Evolutionary conservation across 2,329 filamentous ascomycete genomes (phyloP).

Genomic region (Geosmithia flava): DNA sequence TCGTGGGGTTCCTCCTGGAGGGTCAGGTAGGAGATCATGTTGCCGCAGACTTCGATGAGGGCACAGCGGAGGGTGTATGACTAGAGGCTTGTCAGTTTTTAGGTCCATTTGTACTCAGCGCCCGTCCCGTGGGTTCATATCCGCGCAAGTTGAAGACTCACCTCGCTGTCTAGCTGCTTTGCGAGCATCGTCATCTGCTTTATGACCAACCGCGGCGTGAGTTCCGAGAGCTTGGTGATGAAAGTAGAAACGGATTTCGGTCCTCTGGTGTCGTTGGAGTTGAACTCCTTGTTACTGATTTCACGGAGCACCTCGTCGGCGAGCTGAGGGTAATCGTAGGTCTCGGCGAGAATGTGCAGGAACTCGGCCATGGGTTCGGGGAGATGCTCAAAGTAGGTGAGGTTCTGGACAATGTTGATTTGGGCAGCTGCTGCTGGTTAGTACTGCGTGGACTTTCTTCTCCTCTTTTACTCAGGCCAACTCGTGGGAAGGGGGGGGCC

Average conservation of each 20-base stretch:
- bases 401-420: constrained; percentile 93
- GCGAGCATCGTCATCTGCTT: constrained; percentile 95
- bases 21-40: constrained; percentile 82
- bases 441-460: constrained; percentile 6
- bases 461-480: too few relatives aligned
- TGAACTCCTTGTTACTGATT: constrained; percentile 95
- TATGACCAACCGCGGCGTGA: constrained; percentile 83
- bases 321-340: constrained; percentile 94
- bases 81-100: constrained; percentile 24
- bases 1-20: constrained; percentile 85
- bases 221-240: constrained; percentile 82
- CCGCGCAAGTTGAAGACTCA: constrained; percentile 20
- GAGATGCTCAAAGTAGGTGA: constrained; percentile 98
- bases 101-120: too few relatives aligned
- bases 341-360: constrained; percentile 85
- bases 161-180: constrained; percentile 91
- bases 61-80: constrained; percentile 90
- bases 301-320: constrained; percentile 89
- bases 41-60: constrained; percentile 93
- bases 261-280: constrained; percentile 86
- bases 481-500: neutral
- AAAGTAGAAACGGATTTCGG: constrained; percentile 95
- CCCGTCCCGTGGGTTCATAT: too few relatives aligned
- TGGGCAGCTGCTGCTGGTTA: constrained; percentile 58
- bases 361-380: constrained; percentile 99